Evolutionary conservation across 116 monocot species (phyloP).

Genomic region (Cymodocea nodosa): DNA sequence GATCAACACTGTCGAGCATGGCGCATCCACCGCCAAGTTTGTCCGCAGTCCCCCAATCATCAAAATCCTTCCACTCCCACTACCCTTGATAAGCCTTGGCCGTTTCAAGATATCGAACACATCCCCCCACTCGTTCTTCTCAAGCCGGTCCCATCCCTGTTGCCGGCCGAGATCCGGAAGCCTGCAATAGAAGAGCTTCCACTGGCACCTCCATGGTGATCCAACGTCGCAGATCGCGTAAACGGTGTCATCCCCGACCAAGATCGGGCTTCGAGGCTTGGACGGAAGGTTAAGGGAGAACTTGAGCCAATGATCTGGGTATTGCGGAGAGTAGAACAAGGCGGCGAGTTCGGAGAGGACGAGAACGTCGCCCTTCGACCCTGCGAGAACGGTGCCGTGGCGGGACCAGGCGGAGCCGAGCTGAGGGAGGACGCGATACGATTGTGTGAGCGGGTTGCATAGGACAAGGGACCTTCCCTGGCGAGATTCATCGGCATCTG

Average conservation of each 20-base stretch:
- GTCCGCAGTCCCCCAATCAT: slow-evolving; percentile 86
- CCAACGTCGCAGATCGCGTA: slow-evolving; percentile 78
- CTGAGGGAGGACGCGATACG: slow-evolving; percentile 49
- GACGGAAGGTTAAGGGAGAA: slow-evolving; percentile 81
- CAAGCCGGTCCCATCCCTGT: slow-evolving; percentile 60
- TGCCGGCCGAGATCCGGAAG: slow-evolving; percentile 31
- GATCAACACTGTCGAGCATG: slow-evolving; percentile 92
- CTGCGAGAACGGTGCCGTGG: slow-evolving; percentile 86
- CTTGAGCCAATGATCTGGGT: slow-evolving; percentile 48
- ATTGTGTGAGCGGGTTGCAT: slow-evolving; percentile 65
- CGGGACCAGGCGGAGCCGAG: slow-evolving; percentile 97
- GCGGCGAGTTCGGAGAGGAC: slow-evolving; percentile 81
- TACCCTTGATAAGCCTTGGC: slow-evolving; percentile 66
- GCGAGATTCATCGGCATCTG: slow-evolving; percentile 5
- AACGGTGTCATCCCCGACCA: slow-evolving; percentile 27
- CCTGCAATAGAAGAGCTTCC: slow-evolving; percentile 80
- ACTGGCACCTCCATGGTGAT: slow-evolving; percentile 85
- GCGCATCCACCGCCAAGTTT: slow-evolving; percentile 60
- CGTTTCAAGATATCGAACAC: slow-evolving; percentile 75
- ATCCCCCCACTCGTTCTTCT: slow-evolving; percentile 72
- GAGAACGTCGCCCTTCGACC: slow-evolving; percentile 34
- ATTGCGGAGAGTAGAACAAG: slow-evolving; percentile 42
- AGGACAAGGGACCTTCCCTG: slow-evolving; percentile 44
- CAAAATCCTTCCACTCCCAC: slow-evolving; percentile 28
- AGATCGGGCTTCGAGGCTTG: slow-evolving; percentile 82